Evolutionary conservation across 2,329 filamentous ascomycete genomes (phyloP).

Genomic region (Arthrobotrys pseudoclavata): DNA sequence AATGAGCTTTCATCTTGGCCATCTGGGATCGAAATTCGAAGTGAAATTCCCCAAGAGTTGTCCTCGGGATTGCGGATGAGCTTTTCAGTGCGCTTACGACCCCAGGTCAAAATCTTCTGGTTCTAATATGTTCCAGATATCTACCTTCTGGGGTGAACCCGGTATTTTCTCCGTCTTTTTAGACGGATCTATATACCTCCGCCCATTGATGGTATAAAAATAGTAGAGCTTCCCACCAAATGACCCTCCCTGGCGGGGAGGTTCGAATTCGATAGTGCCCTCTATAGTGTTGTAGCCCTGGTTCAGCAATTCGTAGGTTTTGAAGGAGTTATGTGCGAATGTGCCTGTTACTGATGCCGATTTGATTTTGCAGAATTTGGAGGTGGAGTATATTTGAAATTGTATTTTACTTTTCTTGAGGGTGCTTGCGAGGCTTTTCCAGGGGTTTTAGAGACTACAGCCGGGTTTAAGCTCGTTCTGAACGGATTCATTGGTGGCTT

Average conservation of each 20-base stretch:
- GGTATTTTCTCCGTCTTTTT: neutral
- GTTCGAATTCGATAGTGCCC: neutral
- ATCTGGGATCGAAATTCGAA: conserved; percentile 9
- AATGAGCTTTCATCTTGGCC: neutral
- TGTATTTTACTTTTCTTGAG: neutral
- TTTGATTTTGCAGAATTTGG: neutral
- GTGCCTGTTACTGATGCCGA: neutral
- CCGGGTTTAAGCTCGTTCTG: no score
- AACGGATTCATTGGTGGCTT: no score
- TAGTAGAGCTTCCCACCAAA: conserved; percentile 1
- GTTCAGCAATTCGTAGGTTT: neutral
- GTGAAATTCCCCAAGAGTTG: neutral
- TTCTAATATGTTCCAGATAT: neutral
- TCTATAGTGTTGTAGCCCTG: neutral
- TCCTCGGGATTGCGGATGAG: neutral
- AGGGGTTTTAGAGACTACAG: no score
- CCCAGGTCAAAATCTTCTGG: conserved; percentile 1
- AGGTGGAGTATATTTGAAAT: neutral
- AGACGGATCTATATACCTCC: neutral
- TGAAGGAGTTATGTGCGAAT: neutral
- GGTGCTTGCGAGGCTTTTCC: no score
- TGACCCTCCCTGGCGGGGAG: neutral
- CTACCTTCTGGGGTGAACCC: neutral
- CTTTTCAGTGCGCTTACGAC: conserved; percentile 11
- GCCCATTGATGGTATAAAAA: neutral